Conservation (phyloP, 768 basidiomycete species). For the Mycena leptocephala region DNA sequence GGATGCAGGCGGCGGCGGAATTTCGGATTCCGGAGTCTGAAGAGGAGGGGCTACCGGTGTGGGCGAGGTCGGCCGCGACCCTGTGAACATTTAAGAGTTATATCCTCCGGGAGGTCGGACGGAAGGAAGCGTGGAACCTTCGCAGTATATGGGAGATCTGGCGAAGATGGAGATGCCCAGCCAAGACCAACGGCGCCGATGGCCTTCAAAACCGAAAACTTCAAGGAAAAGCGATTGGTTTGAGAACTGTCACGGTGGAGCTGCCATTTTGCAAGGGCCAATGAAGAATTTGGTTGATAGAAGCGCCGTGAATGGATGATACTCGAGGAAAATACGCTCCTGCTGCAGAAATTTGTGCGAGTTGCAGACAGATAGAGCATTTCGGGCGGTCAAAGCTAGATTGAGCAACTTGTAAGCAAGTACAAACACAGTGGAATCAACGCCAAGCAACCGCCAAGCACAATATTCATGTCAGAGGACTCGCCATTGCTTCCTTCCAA, state of each 20-base stretch:
- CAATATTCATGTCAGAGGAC: slow-evolving; percentile 53
- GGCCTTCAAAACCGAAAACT: slow-evolving; percentile 24
- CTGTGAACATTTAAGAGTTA: slow-evolving; percentile 7
- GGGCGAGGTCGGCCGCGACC: slow-evolving; percentile 29
- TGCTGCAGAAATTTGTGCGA: slow-evolving; percentile 16
- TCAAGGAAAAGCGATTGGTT: slow-evolving; percentile 5
- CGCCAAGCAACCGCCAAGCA: no score
- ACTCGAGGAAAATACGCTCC: not conserved
- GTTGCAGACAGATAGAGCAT: not conserved
- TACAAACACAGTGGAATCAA: no score
- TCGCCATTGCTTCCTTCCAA: slow-evolving; percentile 59
- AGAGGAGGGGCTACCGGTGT: slow-evolving; percentile 20
- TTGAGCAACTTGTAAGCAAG: no score
- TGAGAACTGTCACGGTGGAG: not conserved
- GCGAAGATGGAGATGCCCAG: slow-evolving; percentile 43
- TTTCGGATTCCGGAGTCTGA: slow-evolving; percentile 27
- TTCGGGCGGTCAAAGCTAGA: no score
- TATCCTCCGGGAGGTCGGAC: not conserved
- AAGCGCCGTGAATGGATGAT: slow-evolving; percentile 23
- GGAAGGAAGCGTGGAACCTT: slow-evolving; percentile 56
- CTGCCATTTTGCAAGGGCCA: slow-evolving; percentile 7
- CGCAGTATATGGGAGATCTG: slow-evolving; percentile 63
- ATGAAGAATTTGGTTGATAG: slow-evolving; percentile 10
- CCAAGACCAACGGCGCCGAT: slow-evolving; percentile 40
- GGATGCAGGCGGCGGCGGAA: slow-evolving; percentile 77